Conservation (phyloP, 345 rosid genomes). For the Cardamine occulta region DNA sequence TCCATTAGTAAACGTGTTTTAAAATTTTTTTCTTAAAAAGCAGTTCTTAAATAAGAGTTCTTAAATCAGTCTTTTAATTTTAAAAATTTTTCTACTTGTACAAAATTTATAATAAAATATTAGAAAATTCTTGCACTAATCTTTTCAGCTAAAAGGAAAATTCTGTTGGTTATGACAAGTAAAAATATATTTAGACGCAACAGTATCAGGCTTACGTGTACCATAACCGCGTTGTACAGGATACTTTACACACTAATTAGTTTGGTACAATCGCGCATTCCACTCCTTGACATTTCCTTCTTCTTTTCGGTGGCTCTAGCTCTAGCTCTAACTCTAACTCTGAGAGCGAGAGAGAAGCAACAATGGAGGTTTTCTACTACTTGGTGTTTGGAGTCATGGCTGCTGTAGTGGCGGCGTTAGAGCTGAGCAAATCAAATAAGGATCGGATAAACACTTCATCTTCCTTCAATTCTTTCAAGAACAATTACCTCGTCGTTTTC, state of each 20-base stretch:
- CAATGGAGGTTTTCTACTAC: slow-evolving; percentile 77
- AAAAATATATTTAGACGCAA: not conserved
- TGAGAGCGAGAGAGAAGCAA: slow-evolving; percentile 20
- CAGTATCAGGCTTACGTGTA: not conserved
- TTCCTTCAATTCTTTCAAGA: slow-evolving; percentile 81
- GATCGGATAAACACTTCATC: slow-evolving; percentile 79
- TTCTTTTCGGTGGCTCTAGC: not conserved
- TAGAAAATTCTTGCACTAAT: too few relatives aligned
- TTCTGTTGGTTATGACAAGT: too few relatives aligned
- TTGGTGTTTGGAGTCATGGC: slow-evolving; percentile 65
- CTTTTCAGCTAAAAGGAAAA: not conserved
- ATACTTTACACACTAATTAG: slow-evolving; percentile 8
- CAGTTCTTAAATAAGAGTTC: too few relatives aligned
- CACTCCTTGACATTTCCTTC: slow-evolving; percentile 19
- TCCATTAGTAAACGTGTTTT: too few relatives aligned
- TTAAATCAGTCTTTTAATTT: too few relatives aligned
- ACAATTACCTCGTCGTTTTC: slow-evolving; percentile 85
- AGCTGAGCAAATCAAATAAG: slow-evolving; percentile 73
- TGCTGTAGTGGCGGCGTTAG: slow-evolving; percentile 68
- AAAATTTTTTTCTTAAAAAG: too few relatives aligned
- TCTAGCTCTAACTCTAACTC: slow-evolving; percentile 17
- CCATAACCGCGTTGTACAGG: slow-evolving; percentile 21
- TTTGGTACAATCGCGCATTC: slow-evolving; percentile 27
- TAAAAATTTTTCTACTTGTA: too few relatives aligned
- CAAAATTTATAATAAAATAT: too few relatives aligned